Base-by-base conservation (phyloP, 1,284 basidiomycete genomes). In the Tausonia pullulans region DNA sequence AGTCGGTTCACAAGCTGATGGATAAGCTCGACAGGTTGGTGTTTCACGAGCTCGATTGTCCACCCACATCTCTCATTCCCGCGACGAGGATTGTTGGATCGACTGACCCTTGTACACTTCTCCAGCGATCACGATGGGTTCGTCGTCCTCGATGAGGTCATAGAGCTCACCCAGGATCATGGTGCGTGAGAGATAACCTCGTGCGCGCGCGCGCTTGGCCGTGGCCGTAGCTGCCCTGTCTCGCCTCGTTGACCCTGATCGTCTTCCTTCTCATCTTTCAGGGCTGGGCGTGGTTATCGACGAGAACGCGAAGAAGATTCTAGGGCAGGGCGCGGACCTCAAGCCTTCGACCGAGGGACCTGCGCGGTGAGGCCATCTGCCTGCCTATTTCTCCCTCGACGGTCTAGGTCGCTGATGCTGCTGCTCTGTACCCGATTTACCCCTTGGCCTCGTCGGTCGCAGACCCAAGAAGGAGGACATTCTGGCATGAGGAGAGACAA, bases 1-100 rank as follows among this genome's bases (percentile, higher is more conserved):
- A 93, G 68, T 85, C 90, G n/a, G 87, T 91, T 27, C 86, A 90
- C 69, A 85, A 84, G 59, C 84, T 98, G 52, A 86, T 95, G 65
- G 86, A 93, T 73, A 98, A 98, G 78, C 79, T 98, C 70, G 96
- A 98, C 74, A 88, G 90, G 4, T 27, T 27, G 27, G 27, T 27
- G 27, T 27, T 1, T 27, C 27, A 27, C 27, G 27, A 27, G 27
- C 27, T 27, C 27, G 27, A 27, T 27, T 27, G 1, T 27, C 27
- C 27, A 27, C 27, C 27, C 27, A 2, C 27, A 27, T 27, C 27
- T 27, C 27, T 27, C 27, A 27, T 27, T 27, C 27, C 27, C 27
- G 27, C 27, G 27, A 2, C 27, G 27, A 27, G 1, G 27, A 27
- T 27, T 27, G 27, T 27, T 27, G 27, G 27, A 27, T 27, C 27